phyloP scores from a whole-genome alignment of 1,139 yeast species.

The Hemisphaericaspora xylanilytica region DNA sequence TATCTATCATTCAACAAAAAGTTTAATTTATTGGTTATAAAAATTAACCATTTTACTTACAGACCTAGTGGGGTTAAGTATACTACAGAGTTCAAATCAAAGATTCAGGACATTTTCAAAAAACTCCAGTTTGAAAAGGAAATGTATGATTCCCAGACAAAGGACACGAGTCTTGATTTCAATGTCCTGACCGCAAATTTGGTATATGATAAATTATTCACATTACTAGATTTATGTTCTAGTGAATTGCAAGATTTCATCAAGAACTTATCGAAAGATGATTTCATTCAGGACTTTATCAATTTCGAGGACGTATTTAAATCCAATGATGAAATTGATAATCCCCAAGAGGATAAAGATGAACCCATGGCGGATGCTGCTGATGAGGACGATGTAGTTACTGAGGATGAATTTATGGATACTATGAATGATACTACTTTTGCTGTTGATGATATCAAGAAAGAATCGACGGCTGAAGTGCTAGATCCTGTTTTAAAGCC shows the following conservation, averaged over 20 bases:
- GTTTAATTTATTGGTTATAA: slow-evolving; percentile 21
- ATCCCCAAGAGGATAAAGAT: too few species aligned
- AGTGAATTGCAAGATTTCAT: slow-evolving; percentile 23
- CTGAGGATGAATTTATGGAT: slow-evolving; percentile 5
- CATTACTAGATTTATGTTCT: slow-evolving; percentile 18
- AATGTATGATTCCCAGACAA: slow-evolving; percentile 8
- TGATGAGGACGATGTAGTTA: too few species aligned
- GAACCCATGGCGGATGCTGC: slow-evolving; percentile 13
- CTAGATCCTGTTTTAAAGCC: slow-evolving; percentile 26
- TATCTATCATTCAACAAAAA: slow-evolving; percentile 12
- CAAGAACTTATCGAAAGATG: slow-evolving; percentile 24
- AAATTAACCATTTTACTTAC: slow-evolving; percentile 20
- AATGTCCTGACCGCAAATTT: slow-evolving; percentile 26
- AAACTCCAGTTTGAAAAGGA: slow-evolving; percentile 18
- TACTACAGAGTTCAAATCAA: slow-evolving; percentile 11
- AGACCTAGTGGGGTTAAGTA: slow-evolving; percentile 10
- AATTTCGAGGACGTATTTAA: slow-evolving; percentile 23
- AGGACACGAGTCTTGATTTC: slow-evolving; percentile 18
- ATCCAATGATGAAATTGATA: slow-evolving; percentile 14
- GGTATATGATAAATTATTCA: slow-evolving; percentile 26
- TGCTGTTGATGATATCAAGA: neutral
- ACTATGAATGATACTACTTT: slow-evolving; percentile 4
- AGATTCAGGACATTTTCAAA: slow-evolving; percentile 17
- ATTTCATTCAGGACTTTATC: slow-evolving; percentile 31
- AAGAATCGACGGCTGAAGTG: slow-evolving; percentile 17